A percentile compares a stretch with the other conserved stretches of the same genome.
These are phyloP conservation scores for Suhomyces coccinellae DNA, from an alignment of 1,139 yeast species.

Conservation along the genomic window DNA sequence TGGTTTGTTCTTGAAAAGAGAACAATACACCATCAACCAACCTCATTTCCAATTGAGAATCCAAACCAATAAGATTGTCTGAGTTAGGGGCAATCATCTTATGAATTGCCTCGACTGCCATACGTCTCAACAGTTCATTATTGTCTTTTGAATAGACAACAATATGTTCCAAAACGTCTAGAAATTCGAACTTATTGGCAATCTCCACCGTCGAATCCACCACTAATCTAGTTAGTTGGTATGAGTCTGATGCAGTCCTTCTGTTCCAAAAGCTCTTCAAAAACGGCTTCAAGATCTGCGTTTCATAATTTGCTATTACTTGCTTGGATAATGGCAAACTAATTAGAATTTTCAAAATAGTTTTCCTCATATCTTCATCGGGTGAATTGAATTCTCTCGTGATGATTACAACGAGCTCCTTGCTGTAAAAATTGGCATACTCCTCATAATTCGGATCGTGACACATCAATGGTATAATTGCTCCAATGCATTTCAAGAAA, in stretches of 20 bases:
- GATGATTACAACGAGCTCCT: constrained; percentile 67
- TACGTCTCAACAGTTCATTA: constrained; percentile 72
- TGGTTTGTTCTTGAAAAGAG: constrained; percentile 79
- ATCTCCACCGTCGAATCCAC: constrained; percentile 71
- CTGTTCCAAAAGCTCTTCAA: constrained; percentile 79
- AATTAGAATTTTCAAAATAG: constrained; percentile 52
- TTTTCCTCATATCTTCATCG: constrained; percentile 84
- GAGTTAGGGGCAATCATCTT: constrained; percentile 30
- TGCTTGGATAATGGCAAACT: constrained; percentile 35
- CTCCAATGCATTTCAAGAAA: constrained; percentile 76
- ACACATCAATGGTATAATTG: constrained; percentile 82
- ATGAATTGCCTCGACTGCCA: constrained; percentile 72
- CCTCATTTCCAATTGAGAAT: constrained; percentile 53
- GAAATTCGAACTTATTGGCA: constrained; percentile 67
- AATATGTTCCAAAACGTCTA: constrained; percentile 58
- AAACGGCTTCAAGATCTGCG: constrained; percentile 60
- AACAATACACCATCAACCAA: constrained; percentile 81
- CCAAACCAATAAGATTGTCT: constrained; percentile 40
- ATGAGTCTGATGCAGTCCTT: constrained; percentile 57
- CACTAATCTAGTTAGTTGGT: constrained; percentile 55
- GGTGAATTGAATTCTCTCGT: constrained; percentile 76
- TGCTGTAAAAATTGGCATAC: constrained; percentile 75
- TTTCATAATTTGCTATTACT: constrained; percentile 30
- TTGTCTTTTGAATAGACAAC: constrained; percentile 72
- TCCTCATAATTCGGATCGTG: constrained; percentile 54